Conservation (phyloP, 2,329 filamentous ascomycete species). For the Pseudogymnoascus sp. region DNA sequence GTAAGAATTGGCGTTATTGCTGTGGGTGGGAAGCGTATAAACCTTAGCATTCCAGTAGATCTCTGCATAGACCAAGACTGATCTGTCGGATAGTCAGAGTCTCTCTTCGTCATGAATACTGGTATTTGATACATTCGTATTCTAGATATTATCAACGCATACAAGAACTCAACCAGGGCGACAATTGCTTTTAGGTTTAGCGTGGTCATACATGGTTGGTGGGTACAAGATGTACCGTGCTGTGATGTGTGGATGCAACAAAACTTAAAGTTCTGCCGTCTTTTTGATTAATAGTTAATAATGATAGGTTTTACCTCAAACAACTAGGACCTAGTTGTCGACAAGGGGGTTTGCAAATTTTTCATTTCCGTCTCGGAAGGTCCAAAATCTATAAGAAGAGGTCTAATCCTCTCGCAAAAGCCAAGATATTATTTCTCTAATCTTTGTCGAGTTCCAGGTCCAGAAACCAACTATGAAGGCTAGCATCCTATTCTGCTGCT, state of each 20-base stretch:
- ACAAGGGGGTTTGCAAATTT: not conserved
- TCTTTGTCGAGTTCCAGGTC: not conserved
- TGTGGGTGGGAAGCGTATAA: too few species aligned
- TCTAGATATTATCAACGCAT: too few species aligned
- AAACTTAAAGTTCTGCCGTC: not conserved
- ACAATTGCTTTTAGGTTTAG: too few species aligned
- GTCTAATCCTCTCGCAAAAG: not conserved
- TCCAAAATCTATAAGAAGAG: not conserved
- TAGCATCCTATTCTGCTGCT: not conserved
- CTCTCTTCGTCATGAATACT: too few species aligned
- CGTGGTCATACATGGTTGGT: not conserved
- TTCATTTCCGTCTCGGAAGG: not conserved
- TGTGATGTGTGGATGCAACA: not conserved
- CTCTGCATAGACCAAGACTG: too few species aligned
- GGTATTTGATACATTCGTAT: too few species aligned
- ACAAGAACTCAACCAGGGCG: too few species aligned
- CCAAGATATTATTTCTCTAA: not conserved
- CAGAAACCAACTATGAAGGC: not conserved
- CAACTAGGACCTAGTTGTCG: not conserved
- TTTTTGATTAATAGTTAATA: not conserved
- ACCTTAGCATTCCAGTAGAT: too few species aligned
- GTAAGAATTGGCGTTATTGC: too few species aligned
- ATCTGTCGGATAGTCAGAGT: too few species aligned
- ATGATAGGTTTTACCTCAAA: too few species aligned
- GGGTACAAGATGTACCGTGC: not conserved